These are phyloP conservation scores for Podaxis pistillaris DNA, from an alignment of 768 basidiomycete genomes.

Conservation along the genomic window DNA sequence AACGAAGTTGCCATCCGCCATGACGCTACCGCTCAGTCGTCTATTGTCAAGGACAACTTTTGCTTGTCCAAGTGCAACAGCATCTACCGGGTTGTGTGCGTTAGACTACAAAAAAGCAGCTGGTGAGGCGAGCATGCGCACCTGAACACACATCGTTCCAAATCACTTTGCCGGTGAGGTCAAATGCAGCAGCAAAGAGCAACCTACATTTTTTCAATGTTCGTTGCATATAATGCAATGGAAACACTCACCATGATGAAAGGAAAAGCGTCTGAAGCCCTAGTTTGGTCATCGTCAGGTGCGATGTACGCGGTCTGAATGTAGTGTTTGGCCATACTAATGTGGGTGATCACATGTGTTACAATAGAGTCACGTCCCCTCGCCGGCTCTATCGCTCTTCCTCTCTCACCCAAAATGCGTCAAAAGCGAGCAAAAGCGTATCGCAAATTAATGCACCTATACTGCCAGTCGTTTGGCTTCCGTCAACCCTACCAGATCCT, in stretches of 20 bases:
- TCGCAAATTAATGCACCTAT: constrained; percentile 90
- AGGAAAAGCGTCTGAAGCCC: constrained; percentile 23
- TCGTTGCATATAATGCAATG: not conserved
- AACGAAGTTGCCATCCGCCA: constrained; percentile 56
- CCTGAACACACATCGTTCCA: constrained; percentile 75
- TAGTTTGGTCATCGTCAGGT: constrained; percentile 20
- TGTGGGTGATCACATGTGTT: not conserved
- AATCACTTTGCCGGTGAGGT: constrained; percentile 59
- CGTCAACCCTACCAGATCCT: constrained; percentile 93
- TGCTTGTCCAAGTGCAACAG: constrained; percentile 48
- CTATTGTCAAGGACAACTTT: constrained; percentile 64
- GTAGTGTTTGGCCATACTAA: not conserved
- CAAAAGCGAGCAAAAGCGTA: constrained; percentile 96
- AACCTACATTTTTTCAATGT: constrained; percentile 20
- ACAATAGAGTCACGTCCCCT: constrained; percentile 1
- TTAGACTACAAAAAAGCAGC: not conserved
- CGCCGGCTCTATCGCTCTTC: not conserved
- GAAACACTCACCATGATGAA: constrained; percentile 27
- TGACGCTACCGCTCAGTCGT: constrained; percentile 48
- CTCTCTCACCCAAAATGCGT: constrained; percentile 56
- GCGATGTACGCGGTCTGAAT: not conserved
- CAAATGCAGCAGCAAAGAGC: constrained; percentile 40
- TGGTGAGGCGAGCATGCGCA: constrained; percentile 26
- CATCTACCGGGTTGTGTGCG: constrained; percentile 21
- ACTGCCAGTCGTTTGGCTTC: constrained; percentile 85